phyloP scores from a whole-genome alignment of 2,329 filamentous ascomycete genomes.

The Teratosphaeriaceae sp. region DNA sequence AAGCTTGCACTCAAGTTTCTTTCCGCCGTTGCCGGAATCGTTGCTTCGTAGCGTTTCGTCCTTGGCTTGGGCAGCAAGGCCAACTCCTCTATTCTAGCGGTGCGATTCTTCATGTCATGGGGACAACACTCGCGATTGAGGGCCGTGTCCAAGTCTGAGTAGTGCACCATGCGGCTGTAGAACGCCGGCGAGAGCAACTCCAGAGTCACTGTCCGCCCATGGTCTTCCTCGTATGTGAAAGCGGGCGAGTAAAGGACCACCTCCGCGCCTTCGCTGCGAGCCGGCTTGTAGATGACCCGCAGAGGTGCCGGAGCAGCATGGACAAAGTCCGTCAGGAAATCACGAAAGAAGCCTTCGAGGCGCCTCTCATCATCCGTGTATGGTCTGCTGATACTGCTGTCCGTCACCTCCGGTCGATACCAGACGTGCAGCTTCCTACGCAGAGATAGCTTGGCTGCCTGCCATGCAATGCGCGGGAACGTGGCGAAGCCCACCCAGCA shows the following conservation, averaged over 20 bases:
- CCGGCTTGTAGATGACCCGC: slow-evolving; percentile 48
- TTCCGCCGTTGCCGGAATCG: too few species aligned
- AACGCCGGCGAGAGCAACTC: slow-evolving; percentile 58
- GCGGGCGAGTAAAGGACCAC: slow-evolving; percentile 26
- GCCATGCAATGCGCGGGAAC: slow-evolving; percentile 57
- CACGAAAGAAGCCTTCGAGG: slow-evolving; percentile 34
- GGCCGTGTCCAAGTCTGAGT: slow-evolving; percentile 55
- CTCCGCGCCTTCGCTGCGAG: slow-evolving; percentile 29
- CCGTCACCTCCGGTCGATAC: slow-evolving; percentile 57
- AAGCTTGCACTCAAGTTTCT: background rate
- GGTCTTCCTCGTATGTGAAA: slow-evolving; percentile 30
- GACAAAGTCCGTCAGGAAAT: slow-evolving; percentile 43
- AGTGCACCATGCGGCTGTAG: slow-evolving; percentile 59
- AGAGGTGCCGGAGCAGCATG: slow-evolving; percentile 40
- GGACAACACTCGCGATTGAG: slow-evolving; percentile 52
- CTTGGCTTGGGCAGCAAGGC: slow-evolving; percentile 43
- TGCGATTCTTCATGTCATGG: slow-evolving; percentile 49
- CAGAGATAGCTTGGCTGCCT: slow-evolving; percentile 55
- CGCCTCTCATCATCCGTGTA: slow-evolving; percentile 46
- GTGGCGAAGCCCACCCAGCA: slow-evolving; percentile 63
- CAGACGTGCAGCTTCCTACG: slow-evolving; percentile 54
- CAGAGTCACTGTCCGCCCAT: slow-evolving; percentile 45
- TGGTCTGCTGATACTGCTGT: slow-evolving; percentile 48
- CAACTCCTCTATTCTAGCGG: slow-evolving; percentile 51
- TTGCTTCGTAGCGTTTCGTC: too few species aligned